phyloP scores from a whole-genome alignment of 257 asterid genomes.

The Fraxinus cuspidata region DNA sequence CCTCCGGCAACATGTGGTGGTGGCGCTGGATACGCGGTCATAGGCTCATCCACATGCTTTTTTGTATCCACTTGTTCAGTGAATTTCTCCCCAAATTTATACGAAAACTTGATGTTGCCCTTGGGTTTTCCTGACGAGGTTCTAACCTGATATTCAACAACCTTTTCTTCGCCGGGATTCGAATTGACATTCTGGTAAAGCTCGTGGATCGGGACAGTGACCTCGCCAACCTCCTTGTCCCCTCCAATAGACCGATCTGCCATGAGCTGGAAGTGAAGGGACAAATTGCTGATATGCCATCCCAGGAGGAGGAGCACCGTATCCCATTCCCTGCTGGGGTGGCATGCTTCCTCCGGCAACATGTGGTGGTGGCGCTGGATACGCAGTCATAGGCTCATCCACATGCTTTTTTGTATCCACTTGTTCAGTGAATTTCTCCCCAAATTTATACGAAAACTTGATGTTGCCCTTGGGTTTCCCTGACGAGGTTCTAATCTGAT shows the following conservation, averaged over 20 bases:
- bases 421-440: conserved; percentile 48
- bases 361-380: conserved; percentile 36
- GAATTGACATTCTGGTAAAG: conserved; percentile 31
- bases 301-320: conserved; percentile 30
- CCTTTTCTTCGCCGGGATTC: conserved; percentile 26
- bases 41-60: conserved; percentile 41
- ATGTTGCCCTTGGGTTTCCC: conserved; percentile 74
- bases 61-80: conserved; percentile 21
- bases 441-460: conserved; percentile 62
- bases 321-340: conserved; percentile 39
- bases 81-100: conserved; percentile 64
- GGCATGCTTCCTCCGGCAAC: conserved; percentile 28
- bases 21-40: conserved; percentile 53
- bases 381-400: conserved; percentile 54
- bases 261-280: conserved; percentile 54
- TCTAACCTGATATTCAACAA: conserved; percentile 55
- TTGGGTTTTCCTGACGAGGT: conserved; percentile 62
- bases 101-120: conserved; percentile 67
- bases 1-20: conserved; percentile 22
- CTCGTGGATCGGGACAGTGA: conserved; percentile 54
- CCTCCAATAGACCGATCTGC: conserved; percentile 43
- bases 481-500: conserved; percentile 50
- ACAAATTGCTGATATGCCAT: conserved; percentile 26
- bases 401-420: conserved; percentile 24
- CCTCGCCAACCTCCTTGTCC: conserved; percentile 62